phyloP scores from a whole-genome alignment of 1,284 basidiomycete genomes.

The Sporisorium sorghi region DNA sequence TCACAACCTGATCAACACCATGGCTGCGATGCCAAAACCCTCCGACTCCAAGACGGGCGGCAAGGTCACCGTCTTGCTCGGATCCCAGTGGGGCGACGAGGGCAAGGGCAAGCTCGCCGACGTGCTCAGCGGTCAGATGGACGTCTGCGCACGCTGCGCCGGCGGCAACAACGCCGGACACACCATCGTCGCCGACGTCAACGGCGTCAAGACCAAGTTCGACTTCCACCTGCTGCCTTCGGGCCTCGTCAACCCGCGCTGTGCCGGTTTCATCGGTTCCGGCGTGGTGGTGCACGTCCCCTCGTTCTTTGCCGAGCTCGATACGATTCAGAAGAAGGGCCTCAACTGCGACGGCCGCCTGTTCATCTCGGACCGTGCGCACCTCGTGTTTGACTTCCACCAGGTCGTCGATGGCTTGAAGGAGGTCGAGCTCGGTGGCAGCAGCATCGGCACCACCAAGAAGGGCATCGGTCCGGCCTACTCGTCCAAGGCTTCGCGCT shows the following conservation, averaged over 20 bases:
- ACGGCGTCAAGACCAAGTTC: conserved; percentile 83
- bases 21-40: conserved; percentile 67
- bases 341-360: conserved; percentile 86
- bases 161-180: conserved; percentile 99
- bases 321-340: conserved; percentile 81
- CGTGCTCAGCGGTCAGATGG: conserved; percentile 76
- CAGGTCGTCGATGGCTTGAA: conserved; percentile 99
- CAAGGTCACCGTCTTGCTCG: conserved; percentile 67
- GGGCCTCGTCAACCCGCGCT: conserved; percentile 89
- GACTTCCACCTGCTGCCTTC: conserved; percentile 96
- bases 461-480: conserved; percentile 98
- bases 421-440: conserved; percentile 94
- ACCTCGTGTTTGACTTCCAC: conserved; percentile 98
- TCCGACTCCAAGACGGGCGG: conserved; percentile 59
- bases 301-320: conserved; percentile 93
- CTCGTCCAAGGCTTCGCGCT: conserved; percentile 95
- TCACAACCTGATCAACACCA: conserved; percentile 20
- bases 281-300: conserved; percentile 96
- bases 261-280: conserved; percentile 87
- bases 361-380: conserved; percentile 93
- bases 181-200: conserved; percentile 88
- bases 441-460: conserved; percentile 93
- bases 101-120: conserved; percentile 69
- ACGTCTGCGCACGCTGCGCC: conserved; percentile 94
- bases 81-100: conserved; percentile 69